These are phyloP conservation scores for Colletotrichum endophyticum DNA, from an alignment of 2,329 filamentous ascomycete genomes.

Conservation along the genomic window DNA sequence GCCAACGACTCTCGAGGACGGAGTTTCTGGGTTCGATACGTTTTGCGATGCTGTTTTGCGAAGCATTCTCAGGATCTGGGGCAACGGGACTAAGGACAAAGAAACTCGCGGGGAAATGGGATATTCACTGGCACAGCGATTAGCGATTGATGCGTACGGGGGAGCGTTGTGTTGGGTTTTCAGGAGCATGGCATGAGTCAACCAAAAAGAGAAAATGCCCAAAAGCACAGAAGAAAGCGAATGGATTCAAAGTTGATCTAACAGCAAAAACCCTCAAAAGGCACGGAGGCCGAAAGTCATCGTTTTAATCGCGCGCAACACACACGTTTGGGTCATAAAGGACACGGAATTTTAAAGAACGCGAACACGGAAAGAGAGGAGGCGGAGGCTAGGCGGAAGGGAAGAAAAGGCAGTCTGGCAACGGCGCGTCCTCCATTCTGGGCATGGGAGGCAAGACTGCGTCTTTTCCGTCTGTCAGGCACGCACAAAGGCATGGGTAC, in stretches of 20 bases:
- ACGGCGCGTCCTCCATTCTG: not conserved
- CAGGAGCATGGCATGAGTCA: constrained; percentile 14
- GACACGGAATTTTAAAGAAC: not conserved
- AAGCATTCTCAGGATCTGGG: constrained; percentile 9
- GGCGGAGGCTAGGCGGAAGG: not conserved
- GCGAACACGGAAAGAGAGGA: not conserved
- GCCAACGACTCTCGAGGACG: constrained; percentile 5
- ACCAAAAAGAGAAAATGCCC: constrained; percentile 7
- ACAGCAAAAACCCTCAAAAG: not conserved
- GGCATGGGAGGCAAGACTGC: constrained; percentile 4
- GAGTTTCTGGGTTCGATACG: constrained; percentile 16
- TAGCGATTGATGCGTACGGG: not conserved
- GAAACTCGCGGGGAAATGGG: not conserved
- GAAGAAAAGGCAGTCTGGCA: not conserved
- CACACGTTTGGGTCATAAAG: constrained; percentile 6
- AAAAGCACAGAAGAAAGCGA: constrained; percentile 19
- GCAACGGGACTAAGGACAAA: not conserved
- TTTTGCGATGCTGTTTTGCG: constrained; percentile 11
- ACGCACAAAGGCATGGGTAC: not conserved
- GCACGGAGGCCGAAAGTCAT: not conserved
- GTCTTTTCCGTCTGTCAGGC: constrained; percentile 1
- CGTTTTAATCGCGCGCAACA: not conserved
- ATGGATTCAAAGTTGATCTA: constrained; percentile 1
- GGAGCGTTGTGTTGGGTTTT: constrained; percentile 12
- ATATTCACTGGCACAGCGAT: constrained; percentile 15